Evolutionary conservation across 208 protist species (phyloP), one percentile per base, ranked within the genome.

Genomic region (Acanthamoeba castellanii): DNA sequence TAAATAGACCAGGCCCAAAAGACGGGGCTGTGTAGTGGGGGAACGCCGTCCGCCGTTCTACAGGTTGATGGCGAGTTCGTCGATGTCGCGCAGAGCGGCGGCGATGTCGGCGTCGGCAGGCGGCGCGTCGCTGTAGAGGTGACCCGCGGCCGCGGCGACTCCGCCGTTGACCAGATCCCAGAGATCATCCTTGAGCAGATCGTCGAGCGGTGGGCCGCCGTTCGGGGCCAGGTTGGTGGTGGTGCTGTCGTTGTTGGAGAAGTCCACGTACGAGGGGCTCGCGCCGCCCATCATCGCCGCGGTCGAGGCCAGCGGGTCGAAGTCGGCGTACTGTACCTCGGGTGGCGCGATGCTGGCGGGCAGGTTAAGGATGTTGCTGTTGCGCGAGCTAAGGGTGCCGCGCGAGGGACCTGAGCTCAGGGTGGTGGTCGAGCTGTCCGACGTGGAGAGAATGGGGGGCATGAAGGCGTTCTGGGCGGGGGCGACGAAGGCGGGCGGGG

Each of bases 21-120:
- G 25, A 47, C n/a, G 72, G 3, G 16, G 37, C 13, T 14, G 72
- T 27, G 9, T 1, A 82, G 32, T 20, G 22, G 9, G 8, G 27
- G 72, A 11, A 3, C 7, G 18, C 37, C 5, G 72, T 16, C 14
- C 70, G 30, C 14, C 2, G 70, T 27, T 37, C 72, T 68, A 90
- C 20, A 90, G 57, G 57, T 90, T 90, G 57, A 90, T 59, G 82
- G 82, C 82, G 57, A 90, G 82, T 22, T 90, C 82, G 50, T 90
- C 82, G 27, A 90, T 90, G 30, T 90, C 82, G 50, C 82, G 82
- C 9, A 90, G 82, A 22, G 82, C 82, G 16, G 82, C 82, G 8
- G 82, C 82, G 37, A 90, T 90, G 25, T 90, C 82, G 32, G 82
- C 82, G 32, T 90, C 82, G 22, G 47, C 82, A 2, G 82, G 82